Conservation (phyloP, 148 eudicot genomes). For the Cornus kousa region DNA sequence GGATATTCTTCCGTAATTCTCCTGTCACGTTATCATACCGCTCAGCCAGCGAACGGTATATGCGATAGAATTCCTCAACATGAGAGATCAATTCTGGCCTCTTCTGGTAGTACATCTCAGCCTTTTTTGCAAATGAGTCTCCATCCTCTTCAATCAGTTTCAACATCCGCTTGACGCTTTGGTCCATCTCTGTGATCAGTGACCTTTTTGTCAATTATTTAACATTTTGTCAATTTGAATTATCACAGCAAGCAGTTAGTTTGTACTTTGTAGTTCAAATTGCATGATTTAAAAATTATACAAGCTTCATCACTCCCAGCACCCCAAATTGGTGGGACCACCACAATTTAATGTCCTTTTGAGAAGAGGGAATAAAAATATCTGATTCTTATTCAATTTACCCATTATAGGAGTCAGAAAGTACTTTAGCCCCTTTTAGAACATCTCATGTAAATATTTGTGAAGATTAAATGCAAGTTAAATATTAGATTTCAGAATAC, state of each 20-base stretch:
- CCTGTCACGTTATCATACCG: slow-evolving; percentile 78
- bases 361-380: neutral
- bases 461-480: neutral
- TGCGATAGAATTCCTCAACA: slow-evolving; percentile 84
- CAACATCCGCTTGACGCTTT: slow-evolving; percentile 59
- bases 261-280: neutral
- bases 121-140: slow-evolving; percentile 83
- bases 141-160: slow-evolving; percentile 87
- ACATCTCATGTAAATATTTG: neutral
- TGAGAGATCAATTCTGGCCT: slow-evolving; percentile 73
- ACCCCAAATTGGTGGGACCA: neutral
- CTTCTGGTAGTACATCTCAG: slow-evolving; percentile 82
- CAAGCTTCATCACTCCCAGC: neutral
- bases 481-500: neutral
- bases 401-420: neutral
- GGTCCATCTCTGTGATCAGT: slow-evolving; percentile 62
- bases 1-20: slow-evolving; percentile 61
- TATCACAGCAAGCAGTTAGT: neutral
- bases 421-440: neutral
- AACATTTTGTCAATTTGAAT: slow-evolving; percentile 3
- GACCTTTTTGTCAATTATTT: slow-evolving; percentile 5
- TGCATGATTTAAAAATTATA: neutral
- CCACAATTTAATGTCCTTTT: neutral
- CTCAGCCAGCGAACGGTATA: slow-evolving; percentile 78
- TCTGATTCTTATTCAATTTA: neutral